phyloP scores from a whole-genome alignment of 2,329 filamentous ascomycete genomes.

The Pyricularia sp. region DNA sequence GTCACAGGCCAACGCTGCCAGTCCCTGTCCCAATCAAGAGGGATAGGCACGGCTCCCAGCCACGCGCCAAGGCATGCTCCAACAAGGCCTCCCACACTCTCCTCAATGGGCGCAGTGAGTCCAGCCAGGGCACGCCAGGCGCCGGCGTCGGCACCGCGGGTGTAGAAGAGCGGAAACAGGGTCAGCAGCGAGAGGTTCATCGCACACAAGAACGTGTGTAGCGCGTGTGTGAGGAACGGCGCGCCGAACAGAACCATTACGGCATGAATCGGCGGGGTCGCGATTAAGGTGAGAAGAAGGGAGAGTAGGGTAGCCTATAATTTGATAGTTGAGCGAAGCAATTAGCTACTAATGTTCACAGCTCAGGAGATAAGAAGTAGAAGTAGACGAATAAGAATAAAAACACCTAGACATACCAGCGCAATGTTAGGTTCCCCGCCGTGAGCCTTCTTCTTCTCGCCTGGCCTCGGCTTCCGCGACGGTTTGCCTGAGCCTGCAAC shows the following conservation, averaged over 20 bases:
- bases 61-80: conserved; percentile 73
- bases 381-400: background rate
- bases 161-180: conserved; percentile 71
- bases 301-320: conserved; percentile 31
- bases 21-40: conserved; percentile 95
- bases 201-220: conserved; percentile 67
- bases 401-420: conserved; percentile 26
- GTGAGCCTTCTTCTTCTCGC: conserved; percentile 37
- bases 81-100: conserved; percentile 69
- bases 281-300: conserved; percentile 50
- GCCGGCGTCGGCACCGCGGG: conserved; percentile 60
- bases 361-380: background rate
- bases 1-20: conserved; percentile 99
- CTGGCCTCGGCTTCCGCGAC: conserved; percentile 36
- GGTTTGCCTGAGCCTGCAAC: conserved; percentile 35
- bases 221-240: conserved; percentile 67
- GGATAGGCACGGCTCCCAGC: conserved; percentile 89
- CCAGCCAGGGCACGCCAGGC: conserved; percentile 62
- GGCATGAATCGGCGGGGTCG: conserved; percentile 50
- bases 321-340: conserved; percentile 3
- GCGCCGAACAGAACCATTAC: conserved; percentile 81
- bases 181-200: conserved; percentile 70
- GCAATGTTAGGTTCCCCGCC: conserved; percentile 28
- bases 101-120: conserved; percentile 60
- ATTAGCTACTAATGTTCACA: background rate